Conservation (phyloP, 208 protist genomes). For the Wallacemonas sp. region DNA sequence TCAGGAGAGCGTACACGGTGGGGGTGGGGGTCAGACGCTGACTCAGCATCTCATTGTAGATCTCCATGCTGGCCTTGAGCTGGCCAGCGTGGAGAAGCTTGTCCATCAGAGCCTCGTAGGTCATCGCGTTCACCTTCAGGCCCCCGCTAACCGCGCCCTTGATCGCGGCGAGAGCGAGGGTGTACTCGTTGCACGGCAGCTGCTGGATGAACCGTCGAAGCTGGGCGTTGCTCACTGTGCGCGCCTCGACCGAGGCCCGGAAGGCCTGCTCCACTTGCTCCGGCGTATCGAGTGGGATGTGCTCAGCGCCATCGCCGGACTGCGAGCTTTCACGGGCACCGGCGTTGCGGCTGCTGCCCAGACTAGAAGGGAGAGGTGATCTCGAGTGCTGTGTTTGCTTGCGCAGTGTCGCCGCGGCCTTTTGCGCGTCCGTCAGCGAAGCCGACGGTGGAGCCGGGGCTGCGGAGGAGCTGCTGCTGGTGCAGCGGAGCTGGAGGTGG, state of each 20-base stretch:
- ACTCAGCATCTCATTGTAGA: conserved; percentile 70
- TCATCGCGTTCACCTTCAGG: conserved; percentile 52
- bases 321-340: no score
- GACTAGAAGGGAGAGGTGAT: no score
- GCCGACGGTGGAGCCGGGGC: neutral
- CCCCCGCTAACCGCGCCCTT: conserved; percentile 60
- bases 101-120: conserved; percentile 69
- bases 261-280: conserved; percentile 69
- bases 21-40: conserved; percentile 65
- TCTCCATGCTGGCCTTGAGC: conserved; percentile 76
- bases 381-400: neutral
- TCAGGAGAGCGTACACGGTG: conserved; percentile 70
- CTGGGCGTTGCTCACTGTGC: conserved; percentile 80
- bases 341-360: no score
- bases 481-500: neutral
- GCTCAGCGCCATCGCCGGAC: neutral
- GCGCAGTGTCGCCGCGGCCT: neutral
- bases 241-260: conserved; percentile 58
- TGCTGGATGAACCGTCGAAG: conserved; percentile 71
- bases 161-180: conserved; percentile 62
- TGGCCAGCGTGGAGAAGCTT: conserved; percentile 69
- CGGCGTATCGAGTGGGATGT: conserved; percentile 26
- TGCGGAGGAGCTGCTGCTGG: neutral
- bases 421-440: neutral
- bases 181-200: conserved; percentile 49